Base-by-base conservation (phyloP, 1,284 basidiomycete species). In the Ganoderma leucocontextum region DNA sequence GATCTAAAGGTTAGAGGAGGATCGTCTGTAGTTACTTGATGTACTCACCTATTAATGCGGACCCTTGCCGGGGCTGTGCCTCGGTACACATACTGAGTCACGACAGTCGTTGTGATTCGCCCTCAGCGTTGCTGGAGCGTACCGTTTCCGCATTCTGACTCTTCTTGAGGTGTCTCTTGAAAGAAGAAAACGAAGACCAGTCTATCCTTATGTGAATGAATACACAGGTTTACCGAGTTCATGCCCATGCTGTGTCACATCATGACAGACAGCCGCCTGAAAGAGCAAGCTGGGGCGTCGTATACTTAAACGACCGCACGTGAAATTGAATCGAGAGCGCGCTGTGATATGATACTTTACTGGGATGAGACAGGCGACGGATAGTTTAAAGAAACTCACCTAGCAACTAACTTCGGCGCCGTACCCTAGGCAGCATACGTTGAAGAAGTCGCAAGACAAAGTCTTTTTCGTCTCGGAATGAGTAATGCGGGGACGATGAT, bases 31-130 rank as follows among this genome's bases (percentile, higher is more conserved):
- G 36, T 29, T 36, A 19, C 29, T 33, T 33, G 9, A 33, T 41
- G 41, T 53, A 49, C 39, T 49, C 9, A 35, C 19, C 41, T 17
- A 49, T 49, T 13, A 5, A 13, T 8, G 13, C 6, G n/a, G 17
- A 25, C n/a, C 39, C 59, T 47, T 10, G 35, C 35, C 42, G 42
- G 39, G 17, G 58, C 58, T 38, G 58, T 60, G 58, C 38, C 38
- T 17, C 0, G 39, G 38, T 22, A 19, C 44, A 10, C 22, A n/a
- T 22, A 49, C 47, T 4, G 22, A 25, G 44, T 47, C 44, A 47
- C 8, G 17, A 41, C 39, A 25, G 44, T 47, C 44, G 22, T 10
- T 47, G n/a, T 41, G 52, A 33, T 17, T 35, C 33, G 33, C 10
- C 15, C 55, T 58, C 9, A 1, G 55, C 55, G n/a, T 15, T 38